These are phyloP conservation scores for Gaeumannomyces sp. DNA, from an alignment of 2,329 filamentous ascomycete species.

Conservation along the genomic window DNA sequence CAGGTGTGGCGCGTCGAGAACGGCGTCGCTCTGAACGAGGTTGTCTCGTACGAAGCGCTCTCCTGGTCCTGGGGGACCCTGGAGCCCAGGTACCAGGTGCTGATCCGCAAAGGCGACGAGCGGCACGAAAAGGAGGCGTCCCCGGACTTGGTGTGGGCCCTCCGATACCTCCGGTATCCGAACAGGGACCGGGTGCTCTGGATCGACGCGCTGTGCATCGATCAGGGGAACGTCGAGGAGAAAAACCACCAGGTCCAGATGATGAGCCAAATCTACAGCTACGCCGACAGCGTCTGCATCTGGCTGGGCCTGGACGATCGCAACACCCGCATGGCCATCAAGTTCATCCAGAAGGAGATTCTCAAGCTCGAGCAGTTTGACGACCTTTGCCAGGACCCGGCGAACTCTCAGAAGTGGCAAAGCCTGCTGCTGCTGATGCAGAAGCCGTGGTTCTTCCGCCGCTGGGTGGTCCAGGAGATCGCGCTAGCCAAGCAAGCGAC, in stretches of 20 bases:
- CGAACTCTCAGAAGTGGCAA: conserved; percentile 8
- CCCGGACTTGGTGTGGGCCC: not conserved
- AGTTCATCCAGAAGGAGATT: conserved; percentile 26
- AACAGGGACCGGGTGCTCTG: conserved; percentile 20
- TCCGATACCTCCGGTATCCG: not conserved
- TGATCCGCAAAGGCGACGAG: not conserved
- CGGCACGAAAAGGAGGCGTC: not conserved
- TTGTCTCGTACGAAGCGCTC: not conserved
- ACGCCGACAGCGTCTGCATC: conserved; percentile 24
- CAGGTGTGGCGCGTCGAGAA: not conserved
- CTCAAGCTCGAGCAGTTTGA: conserved; percentile 4
- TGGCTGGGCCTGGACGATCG: conserved; percentile 27
- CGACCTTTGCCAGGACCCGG: conserved; percentile 1
- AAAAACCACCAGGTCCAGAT: conserved; percentile 27
- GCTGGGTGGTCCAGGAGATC: conserved; percentile 19
- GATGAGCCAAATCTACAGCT: conserved; percentile 28
- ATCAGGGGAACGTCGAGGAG: conserved; percentile 19
- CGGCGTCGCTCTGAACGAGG: not conserved
- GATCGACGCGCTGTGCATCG: conserved; percentile 23
- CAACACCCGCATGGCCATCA: conserved; percentile 22
- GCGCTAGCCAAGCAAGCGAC: conserved; percentile 26
- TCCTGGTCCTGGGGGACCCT: not conserved
- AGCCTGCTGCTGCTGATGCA: conserved; percentile 4
- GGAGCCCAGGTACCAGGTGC: not conserved
- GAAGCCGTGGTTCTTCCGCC: conserved; percentile 12